Percentiles rank a stretch among this genome's conserved stretches.
Conservation (phyloP, 257 asterid species). For the Salvia miltiorrhiza region DNA sequence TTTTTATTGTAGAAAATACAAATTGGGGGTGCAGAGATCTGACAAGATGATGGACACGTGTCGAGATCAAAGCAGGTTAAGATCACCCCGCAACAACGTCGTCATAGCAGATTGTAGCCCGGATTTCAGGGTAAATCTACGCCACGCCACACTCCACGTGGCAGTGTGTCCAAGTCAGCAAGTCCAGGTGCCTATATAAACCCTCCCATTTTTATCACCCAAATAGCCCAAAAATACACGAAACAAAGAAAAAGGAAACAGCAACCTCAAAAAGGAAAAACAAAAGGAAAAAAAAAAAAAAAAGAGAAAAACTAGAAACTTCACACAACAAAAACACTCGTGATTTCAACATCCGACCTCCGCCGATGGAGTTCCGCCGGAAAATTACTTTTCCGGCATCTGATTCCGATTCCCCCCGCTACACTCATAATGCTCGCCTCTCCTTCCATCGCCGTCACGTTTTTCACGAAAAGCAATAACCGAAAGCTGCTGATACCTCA, state of each 20-base stretch:
- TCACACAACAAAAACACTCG: background rate
- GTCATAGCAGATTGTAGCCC: conserved; percentile 28
- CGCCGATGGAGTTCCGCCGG: conserved; percentile 49
- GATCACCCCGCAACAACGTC: background rate
- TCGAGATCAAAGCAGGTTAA: background rate
- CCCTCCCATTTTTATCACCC: conserved; percentile 5
- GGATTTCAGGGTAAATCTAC: conserved; percentile 27
- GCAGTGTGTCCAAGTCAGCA: conserved; percentile 34
- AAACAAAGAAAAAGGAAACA: background rate
- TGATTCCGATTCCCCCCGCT: conserved; percentile 21
- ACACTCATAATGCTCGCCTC: conserved; percentile 29
- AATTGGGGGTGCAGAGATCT: too few relatives aligned
- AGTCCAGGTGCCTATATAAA: conserved; percentile 33
- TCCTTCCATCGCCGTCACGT: conserved; percentile 64
- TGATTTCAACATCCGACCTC: background rate
- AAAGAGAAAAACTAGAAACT: background rate
- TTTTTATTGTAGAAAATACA: too few relatives aligned
- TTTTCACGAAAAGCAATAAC: conserved; percentile 54
- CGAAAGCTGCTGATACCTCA: background rate
- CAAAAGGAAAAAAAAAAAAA: background rate
- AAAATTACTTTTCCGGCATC: conserved; percentile 29
- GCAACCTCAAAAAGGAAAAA: background rate
- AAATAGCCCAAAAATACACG: background rate
- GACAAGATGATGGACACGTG: conserved; percentile 5
- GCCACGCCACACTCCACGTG: conserved; percentile 43